A percentile compares a stretch with the other conserved stretches of the same genome.
Evolutionary conservation across 768 basidiomycete genomes (phyloP).

Genomic region (Tulasnella sp.): DNA sequence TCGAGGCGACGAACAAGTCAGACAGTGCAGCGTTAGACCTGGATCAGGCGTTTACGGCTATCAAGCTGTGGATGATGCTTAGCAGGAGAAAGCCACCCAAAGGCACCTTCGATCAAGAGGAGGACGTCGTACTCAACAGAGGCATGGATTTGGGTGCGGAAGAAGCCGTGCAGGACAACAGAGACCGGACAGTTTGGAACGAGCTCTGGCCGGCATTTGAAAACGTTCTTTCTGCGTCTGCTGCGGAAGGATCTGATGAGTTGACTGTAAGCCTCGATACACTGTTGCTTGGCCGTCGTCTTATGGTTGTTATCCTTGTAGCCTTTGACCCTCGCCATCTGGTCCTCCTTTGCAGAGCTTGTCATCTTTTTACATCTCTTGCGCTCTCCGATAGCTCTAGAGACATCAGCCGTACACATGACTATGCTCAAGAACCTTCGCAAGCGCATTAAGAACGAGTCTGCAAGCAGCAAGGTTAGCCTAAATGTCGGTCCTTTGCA

Average conservation of each 20-base stretch:
- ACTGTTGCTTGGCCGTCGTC: background rate
- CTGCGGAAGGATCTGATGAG: slow-evolving; percentile 1
- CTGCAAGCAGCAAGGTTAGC: slow-evolving; percentile 56
- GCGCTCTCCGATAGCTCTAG: slow-evolving; percentile 57
- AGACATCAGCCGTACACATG: slow-evolving; percentile 54
- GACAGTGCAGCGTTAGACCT: slow-evolving; percentile 60
- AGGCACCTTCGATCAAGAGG: slow-evolving; percentile 7
- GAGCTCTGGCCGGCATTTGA: slow-evolving; percentile 77
- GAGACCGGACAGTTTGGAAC: slow-evolving; percentile 63
- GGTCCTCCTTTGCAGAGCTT: slow-evolving; percentile 66
- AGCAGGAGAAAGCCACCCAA: slow-evolving; percentile 46
- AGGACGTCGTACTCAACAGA: slow-evolving; percentile 5
- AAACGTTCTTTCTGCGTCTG: slow-evolving; percentile 22
- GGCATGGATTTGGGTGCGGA: slow-evolving; percentile 14
- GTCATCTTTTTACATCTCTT: slow-evolving; percentile 64
- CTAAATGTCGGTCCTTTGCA: background rate
- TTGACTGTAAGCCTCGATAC: background rate
- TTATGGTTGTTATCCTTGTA: slow-evolving; percentile 40
- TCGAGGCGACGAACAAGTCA: slow-evolving; percentile 46
- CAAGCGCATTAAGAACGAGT: slow-evolving; percentile 53
- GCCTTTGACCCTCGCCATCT: slow-evolving; percentile 59
- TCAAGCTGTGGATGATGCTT: slow-evolving; percentile 73
- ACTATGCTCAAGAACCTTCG: slow-evolving; percentile 57
- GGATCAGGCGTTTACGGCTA: slow-evolving; percentile 67
- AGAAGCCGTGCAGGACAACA: slow-evolving; percentile 36